These are phyloP conservation scores for Xanthoconium stramineum DNA, from an alignment of 768 basidiomycete genomes.

Conservation along the genomic window DNA sequence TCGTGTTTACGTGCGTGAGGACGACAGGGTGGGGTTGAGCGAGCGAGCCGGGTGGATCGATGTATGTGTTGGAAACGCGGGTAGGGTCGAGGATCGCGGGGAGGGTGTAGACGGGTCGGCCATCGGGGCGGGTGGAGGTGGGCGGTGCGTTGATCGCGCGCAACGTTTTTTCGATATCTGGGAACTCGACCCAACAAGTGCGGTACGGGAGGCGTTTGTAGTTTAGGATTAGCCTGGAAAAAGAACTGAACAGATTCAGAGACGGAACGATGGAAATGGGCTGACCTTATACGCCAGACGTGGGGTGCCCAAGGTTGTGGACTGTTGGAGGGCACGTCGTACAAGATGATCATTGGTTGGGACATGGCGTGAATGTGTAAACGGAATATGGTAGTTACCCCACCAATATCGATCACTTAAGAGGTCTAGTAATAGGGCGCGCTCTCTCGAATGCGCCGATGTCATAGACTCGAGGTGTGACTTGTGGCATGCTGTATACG, in stretches of 20 bases:
- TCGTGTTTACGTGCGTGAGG: conserved; percentile 56
- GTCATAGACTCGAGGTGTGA: background rate
- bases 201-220: conserved; percentile 69
- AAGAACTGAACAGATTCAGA: background rate
- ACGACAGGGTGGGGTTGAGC: conserved; percentile 46
- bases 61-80: background rate
- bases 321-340: conserved; percentile 59
- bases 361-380: conserved; percentile 34
- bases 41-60: conserved; percentile 12
- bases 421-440: background rate
- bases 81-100: conserved; percentile 65
- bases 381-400: background rate
- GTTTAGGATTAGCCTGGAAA: conserved; percentile 67
- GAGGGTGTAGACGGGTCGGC: conserved; percentile 61
- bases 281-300: conserved; percentile 67
- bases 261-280: background rate
- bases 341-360: conserved; percentile 57
- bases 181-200: conserved; percentile 69
- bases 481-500: conserved; percentile 13
- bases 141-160: conserved; percentile 59
- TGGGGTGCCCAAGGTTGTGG: conserved; percentile 76
- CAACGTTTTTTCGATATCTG: conserved; percentile 62
- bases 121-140: conserved; percentile 50
- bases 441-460: conserved; percentile 1
- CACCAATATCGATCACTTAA: conserved; percentile 10